Base-by-base conservation (phyloP, 2,329 filamentous ascomycete species). In the Phialemonium atrogriseum region DNA sequence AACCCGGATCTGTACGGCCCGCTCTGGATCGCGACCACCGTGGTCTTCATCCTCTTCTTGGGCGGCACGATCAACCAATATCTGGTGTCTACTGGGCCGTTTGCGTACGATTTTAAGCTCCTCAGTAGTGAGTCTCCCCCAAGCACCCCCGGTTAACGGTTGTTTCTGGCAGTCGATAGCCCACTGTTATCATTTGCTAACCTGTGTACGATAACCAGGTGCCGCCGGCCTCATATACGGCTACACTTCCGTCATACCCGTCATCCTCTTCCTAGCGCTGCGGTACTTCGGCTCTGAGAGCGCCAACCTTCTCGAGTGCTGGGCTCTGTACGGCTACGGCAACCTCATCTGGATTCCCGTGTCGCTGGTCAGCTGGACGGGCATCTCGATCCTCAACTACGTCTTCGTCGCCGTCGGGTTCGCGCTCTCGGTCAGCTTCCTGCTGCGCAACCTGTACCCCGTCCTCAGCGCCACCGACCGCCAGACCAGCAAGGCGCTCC, bases 281-380 rank as follows among this genome's bases (percentile, higher is more conserved):
- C 85, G 84, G 49, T 98, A 94, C 80, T 96, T 94, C 59, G 89
- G 89, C 35, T 91, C 85, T 58, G 87, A 94, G 55, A 84, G 78
- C 35, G 88, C 89, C 40, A 94, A 94, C 59, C 65, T 98, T 37
- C 73, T 98, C 44, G 91, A 98, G 65, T 94, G 87, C 66, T 88
- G 85, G 78, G 84, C 87, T 37, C 67, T 98, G 21, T 98, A 96
- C 58, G 91, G 91, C 33, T 98, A 98, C 66, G 77, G 83, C 35
- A 98, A 98, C 62, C 67, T 98, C 49, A 85, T 98, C 51, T 98
- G 91, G 91, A 88, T 98, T 47, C 85, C 83, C 3, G 88, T 98
- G 25, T 88, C 91, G 28, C 62, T 94, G 40, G 84, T 95, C 45
- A 87, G 82, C 54, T 95, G 88, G 84, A 89, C 83, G 42, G 82